Percentiles rank a stretch among this genome's conserved stretches.
phyloP scores from a whole-genome alignment of 169 alveolate species.

The Cryptosporidium felis region DNA sequence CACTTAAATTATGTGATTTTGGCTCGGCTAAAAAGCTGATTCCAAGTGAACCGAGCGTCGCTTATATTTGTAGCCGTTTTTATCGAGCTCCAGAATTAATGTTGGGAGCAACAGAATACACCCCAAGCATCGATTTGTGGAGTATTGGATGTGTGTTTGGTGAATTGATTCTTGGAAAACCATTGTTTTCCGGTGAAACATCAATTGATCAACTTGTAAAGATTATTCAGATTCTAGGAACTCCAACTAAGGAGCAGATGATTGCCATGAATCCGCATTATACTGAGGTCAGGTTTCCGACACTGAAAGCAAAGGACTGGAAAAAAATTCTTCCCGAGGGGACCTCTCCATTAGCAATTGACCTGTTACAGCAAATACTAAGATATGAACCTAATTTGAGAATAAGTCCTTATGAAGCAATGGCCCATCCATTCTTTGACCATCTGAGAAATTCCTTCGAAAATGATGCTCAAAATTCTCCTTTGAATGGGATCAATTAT shows the following conservation, averaged over 20 bases:
- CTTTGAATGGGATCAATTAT: neutral
- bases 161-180: conserved; percentile 93
- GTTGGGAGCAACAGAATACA: conserved; percentile 97
- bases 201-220: conserved; percentile 95
- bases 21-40: conserved; percentile 96
- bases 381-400: conserved; percentile 87
- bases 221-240: conserved; percentile 90
- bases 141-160: conserved; percentile 96
- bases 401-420: conserved; percentile 85
- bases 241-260: conserved; percentile 93
- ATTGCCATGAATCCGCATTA: conserved; percentile 93
- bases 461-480: neutral
- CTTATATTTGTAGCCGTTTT: conserved; percentile 96
- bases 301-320: conserved; percentile 86
- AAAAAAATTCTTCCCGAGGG: conserved; percentile 80
- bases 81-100: conserved; percentile 99
- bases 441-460: conserved; percentile 84
- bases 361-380: conserved; percentile 81
- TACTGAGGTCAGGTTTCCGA: conserved; percentile 90
- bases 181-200: conserved; percentile 96
- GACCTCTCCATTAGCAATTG: conserved; percentile 82
- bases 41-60: conserved; percentile 92
- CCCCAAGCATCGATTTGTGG: conserved; percentile 98
- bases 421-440: conserved; percentile 94
- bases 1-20: conserved; percentile 94